A percentile compares a stretch with the other conserved stretches of the same genome.
phyloP scores from a whole-genome alignment of 768 basidiomycete genomes.

The Podaxis rugospora region DNA sequence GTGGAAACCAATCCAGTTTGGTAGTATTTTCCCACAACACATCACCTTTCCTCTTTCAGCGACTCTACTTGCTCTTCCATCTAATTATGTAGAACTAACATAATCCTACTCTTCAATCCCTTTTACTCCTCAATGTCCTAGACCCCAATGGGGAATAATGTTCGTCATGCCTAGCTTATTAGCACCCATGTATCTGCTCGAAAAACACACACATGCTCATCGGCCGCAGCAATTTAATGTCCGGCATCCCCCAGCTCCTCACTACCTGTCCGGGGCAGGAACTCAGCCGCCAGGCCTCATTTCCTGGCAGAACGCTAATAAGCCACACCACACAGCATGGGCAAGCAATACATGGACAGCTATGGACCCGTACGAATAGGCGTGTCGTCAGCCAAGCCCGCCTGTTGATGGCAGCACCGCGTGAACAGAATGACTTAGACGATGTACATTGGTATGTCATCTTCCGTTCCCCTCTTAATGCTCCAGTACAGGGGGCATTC shows the following conservation, averaged over 20 bases:
- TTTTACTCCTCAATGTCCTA: background rate
- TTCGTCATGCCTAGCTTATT: background rate
- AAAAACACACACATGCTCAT: background rate
- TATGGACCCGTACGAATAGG: background rate
- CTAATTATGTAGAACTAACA: background rate
- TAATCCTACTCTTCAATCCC: background rate
- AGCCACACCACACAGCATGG: background rate
- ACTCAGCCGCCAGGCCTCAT: background rate
- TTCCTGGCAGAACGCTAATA: background rate
- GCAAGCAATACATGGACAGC: background rate
- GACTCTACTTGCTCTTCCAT: background rate
- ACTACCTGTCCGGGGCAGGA: background rate
- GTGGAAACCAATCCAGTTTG: background rate
- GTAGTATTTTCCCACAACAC: background rate
- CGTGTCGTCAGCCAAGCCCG: background rate
- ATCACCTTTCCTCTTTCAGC: background rate
- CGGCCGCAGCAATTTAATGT: background rate
- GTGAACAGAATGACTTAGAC: background rate
- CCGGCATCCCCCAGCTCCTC: background rate
- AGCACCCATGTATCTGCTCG: background rate
- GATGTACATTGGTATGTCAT: background rate
- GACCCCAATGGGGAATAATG: background rate
- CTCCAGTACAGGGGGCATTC: background rate
- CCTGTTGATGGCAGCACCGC: background rate
- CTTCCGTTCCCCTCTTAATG: background rate